Conservation (phyloP, 2,329 filamentous ascomycete species). For the Aphanocladium album region DNA sequence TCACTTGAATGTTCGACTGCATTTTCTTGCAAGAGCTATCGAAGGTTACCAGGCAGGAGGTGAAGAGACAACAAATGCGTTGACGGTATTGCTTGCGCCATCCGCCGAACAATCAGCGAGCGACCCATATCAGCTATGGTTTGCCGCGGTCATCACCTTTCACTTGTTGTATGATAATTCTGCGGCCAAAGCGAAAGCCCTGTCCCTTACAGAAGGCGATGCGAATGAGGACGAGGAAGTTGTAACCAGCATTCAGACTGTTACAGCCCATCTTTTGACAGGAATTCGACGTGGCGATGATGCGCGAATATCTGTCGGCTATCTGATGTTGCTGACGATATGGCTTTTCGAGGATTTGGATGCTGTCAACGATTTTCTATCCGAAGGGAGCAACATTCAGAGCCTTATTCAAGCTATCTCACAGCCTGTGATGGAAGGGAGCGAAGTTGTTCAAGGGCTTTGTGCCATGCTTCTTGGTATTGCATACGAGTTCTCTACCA, state of each 20-base stretch:
- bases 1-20: constrained; percentile 73
- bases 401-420: constrained; percentile 69
- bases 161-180: constrained; percentile 78
- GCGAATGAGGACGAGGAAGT: constrained; percentile 88
- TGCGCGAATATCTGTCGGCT: constrained; percentile 73
- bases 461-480: constrained; percentile 81
- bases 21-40: constrained; percentile 85
- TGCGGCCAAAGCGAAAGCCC: constrained; percentile 72
- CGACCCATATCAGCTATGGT: constrained; percentile 87
- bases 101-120: constrained; percentile 54
- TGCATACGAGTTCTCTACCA: constrained; percentile 94
- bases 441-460: constrained; percentile 70
- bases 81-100: constrained; percentile 73
- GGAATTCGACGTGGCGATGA: constrained; percentile 73
- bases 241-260: constrained; percentile 84
- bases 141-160: constrained; percentile 80
- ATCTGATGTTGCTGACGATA: constrained; percentile 80
- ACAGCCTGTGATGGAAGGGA: constrained; percentile 53
- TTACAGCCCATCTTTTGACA: constrained; percentile 79
- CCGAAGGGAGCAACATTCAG: constrained; percentile 89
- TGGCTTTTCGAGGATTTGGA: constrained; percentile 93
- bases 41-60: constrained; percentile 73
- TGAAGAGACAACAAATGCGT: constrained; percentile 81
- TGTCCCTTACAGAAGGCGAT: constrained; percentile 83
- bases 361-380: constrained; percentile 87